A percentile compares a stretch with the other conserved stretches of the same genome.
Evolutionary conservation across 805 yeast species (phyloP).

Genomic region (Candida easanensis): DNA sequence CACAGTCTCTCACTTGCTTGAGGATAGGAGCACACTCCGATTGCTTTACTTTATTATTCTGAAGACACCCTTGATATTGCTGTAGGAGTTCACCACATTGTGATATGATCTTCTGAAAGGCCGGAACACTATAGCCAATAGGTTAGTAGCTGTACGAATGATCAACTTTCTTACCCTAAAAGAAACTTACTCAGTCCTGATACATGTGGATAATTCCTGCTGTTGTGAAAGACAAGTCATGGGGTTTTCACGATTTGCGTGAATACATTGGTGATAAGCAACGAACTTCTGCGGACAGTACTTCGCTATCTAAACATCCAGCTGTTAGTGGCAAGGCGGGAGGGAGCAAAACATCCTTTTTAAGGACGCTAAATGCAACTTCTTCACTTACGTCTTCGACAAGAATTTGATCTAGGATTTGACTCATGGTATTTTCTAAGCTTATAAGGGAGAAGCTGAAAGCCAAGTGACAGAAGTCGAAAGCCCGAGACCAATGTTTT

Average conservation of each 20-base stretch:
- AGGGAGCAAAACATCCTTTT: no score
- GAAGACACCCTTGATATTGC: conserved; percentile 65
- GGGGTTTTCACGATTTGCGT: conserved; percentile 50
- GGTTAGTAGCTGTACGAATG: conserved; percentile 2
- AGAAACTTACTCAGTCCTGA: conserved; percentile 37
- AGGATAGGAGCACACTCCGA: conserved; percentile 53
- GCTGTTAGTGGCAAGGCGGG: not conserved
- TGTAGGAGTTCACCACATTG: conserved; percentile 57
- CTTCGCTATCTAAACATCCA: conserved; percentile 48
- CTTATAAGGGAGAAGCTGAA: not conserved
- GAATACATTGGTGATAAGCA: conserved; percentile 70
- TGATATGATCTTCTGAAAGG: conserved; percentile 64
- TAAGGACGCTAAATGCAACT: no score
- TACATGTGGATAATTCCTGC: conserved; percentile 56
- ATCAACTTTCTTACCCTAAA: not conserved
- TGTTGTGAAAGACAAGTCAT: conserved; percentile 55
- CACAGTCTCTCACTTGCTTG: conserved; percentile 62
- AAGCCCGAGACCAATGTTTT: no score
- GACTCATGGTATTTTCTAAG: conserved; percentile 20
- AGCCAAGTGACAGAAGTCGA: no score
- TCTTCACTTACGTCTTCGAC: conserved; percentile 70
- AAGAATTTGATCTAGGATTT: conserved; percentile 60
- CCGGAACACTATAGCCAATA: conserved; percentile 47
- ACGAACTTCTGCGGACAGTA: conserved; percentile 73
- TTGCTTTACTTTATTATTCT: conserved; percentile 41